Conservation (phyloP, 202 grass and related monocot species). For the Elaeis oleifera region DNA sequence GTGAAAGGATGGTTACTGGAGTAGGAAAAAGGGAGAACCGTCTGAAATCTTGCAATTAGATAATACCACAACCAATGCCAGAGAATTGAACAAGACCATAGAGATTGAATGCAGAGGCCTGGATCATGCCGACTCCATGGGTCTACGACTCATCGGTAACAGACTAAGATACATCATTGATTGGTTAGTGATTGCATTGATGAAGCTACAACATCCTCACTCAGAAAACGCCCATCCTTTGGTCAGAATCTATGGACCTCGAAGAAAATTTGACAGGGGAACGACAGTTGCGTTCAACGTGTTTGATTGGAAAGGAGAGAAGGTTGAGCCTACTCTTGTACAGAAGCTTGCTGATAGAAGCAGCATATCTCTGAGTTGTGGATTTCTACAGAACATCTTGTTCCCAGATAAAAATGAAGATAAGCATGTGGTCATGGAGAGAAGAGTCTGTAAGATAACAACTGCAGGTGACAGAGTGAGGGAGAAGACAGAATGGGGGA, state of each 20-base stretch:
- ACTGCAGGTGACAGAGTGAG: conserved; percentile 3
- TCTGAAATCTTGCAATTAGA: too few species aligned
- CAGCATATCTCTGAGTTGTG: conserved; percentile 67
- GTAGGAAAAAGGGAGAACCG: conserved; percentile 7
- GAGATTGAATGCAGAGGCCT: conserved; percentile 63
- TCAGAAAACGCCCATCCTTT: conserved; percentile 36
- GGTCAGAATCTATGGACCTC: conserved; percentile 64
- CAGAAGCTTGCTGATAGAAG: conserved; percentile 93
- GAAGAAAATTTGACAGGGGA: conserved; percentile 65
- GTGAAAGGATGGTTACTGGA: too few species aligned
- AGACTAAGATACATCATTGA: conserved; percentile 78
- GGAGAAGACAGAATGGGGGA: conserved; percentile 34
- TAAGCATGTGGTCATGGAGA: conserved; percentile 37
- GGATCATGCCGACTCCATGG: conserved; percentile 74
- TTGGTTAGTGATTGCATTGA: conserved; percentile 74
- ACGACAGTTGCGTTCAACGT: conserved; percentile 83
- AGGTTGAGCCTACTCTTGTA: conserved; percentile 57
- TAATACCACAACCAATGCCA: not conserved
- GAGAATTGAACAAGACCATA: conserved; percentile 7
- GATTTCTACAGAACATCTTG: conserved; percentile 67
- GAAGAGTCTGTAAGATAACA: not conserved
- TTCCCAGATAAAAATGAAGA: conserved; percentile 57
- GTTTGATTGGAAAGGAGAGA: conserved; percentile 81
- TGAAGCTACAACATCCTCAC: conserved; percentile 62
- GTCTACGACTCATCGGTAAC: conserved; percentile 53